Evolutionary conservation across 192 early-diverging fungal species (phyloP).

Genomic region (Glomus cerebriforme): DNA sequence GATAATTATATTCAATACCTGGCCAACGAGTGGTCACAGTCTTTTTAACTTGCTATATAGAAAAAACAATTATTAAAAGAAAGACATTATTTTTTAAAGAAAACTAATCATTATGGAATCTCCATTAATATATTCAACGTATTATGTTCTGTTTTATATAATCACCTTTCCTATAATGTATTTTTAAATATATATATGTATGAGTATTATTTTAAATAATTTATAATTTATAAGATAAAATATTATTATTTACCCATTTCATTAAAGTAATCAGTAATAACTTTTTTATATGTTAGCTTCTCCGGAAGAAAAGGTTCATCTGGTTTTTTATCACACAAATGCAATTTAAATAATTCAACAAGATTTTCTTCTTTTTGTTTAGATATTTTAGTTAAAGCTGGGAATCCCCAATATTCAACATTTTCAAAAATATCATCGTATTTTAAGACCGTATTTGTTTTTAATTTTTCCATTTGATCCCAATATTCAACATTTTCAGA

Average conservation of each 20-base stretch:
- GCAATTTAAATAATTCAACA: slow-evolving; percentile 14
- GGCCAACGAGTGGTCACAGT: not conserved
- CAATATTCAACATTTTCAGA: too few species aligned
- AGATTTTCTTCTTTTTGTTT: not conserved
- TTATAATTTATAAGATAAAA: too few species aligned
- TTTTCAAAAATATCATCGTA: not conserved
- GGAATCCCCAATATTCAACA: not conserved
- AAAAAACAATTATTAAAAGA: too few species aligned
- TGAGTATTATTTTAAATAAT: too few species aligned
- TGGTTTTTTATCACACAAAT: slow-evolving; percentile 45
- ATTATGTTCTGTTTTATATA: too few species aligned
- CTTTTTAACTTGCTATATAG: not conserved
- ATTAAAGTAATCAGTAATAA: slow-evolving; percentile 56
- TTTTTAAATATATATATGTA: not conserved
- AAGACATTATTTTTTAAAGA: too few species aligned
- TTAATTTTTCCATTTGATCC: not conserved
- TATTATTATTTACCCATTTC: not conserved
- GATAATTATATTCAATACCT: not conserved
- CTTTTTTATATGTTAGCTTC: slow-evolving; percentile 47
- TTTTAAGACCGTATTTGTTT: not conserved
- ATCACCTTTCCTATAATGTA: too few species aligned
- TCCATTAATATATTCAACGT: too few species aligned
- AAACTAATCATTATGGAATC: too few species aligned
- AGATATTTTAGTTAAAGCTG: not conserved
- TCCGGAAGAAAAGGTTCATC: slow-evolving; percentile 44